Conservation (phyloP, 192 early-diverging fungal genomes). For the Fimicolochytrium jonesii region DNA sequence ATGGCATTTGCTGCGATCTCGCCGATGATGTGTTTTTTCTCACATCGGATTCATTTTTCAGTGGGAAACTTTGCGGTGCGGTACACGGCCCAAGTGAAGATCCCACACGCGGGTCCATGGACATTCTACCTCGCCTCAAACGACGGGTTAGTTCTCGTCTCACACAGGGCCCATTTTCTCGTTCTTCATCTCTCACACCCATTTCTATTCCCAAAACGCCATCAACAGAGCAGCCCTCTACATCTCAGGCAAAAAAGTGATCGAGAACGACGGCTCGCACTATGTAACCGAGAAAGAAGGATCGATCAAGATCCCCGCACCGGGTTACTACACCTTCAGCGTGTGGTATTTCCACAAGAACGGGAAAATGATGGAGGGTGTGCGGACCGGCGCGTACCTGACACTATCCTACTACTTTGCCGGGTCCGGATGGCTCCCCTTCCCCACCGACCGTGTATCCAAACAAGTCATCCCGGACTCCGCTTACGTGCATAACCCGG, state of each 20-base stretch:
- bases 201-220: too few relatives aligned
- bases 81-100: conserved; percentile 19
- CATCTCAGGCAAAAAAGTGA: conserved; percentile 20
- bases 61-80: conserved; percentile 24
- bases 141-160: conserved; percentile 10
- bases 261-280: conserved; percentile 24
- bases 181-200: too few relatives aligned
- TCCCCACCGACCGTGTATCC: not conserved
- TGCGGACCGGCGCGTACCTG: not conserved
- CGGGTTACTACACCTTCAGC: conserved; percentile 21
- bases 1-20: too few relatives aligned
- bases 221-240: conserved; percentile 7
- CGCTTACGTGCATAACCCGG: conserved; percentile 2
- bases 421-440: conserved; percentile 11
- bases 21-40: too few relatives aligned
- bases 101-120: conserved; percentile 24
- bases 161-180: not conserved
- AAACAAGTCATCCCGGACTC: conserved; percentile 8
- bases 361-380: conserved; percentile 24
- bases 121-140: conserved; percentile 22
- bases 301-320: conserved; percentile 8
- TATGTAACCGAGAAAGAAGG: conserved; percentile 23
- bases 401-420: not conserved
- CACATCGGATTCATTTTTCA: too few relatives aligned
- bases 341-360: conserved; percentile 19